phyloP scores from a whole-genome alignment of 2,329 filamentous ascomycete species.

The Orbilia oligospora region DNA sequence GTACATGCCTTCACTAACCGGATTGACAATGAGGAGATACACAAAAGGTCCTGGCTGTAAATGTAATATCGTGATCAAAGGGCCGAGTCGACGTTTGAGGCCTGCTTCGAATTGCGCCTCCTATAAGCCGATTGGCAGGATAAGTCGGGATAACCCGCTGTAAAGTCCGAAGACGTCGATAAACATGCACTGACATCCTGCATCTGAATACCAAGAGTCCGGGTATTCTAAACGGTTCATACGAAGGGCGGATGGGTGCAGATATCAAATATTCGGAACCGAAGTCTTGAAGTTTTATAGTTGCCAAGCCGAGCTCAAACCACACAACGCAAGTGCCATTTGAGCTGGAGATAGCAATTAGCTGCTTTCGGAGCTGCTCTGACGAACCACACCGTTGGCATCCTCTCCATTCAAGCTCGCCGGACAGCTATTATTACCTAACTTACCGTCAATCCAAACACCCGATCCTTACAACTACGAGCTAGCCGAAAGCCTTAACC shows the following conservation, averaged over 20 bases:
- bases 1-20: slow-evolving; percentile 57
- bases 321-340: slow-evolving; percentile 51
- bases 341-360: slow-evolving; percentile 45
- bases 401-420: slow-evolving; percentile 37
- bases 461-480: slow-evolving; percentile 10
- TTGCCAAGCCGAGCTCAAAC: slow-evolving; percentile 50
- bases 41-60: slow-evolving; percentile 30
- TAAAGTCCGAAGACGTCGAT: slow-evolving; percentile 22
- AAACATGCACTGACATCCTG: slow-evolving; percentile 39
- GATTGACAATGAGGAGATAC: slow-evolving; percentile 51
- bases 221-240: slow-evolving; percentile 20
- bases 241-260: not conserved
- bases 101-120: slow-evolving; percentile 8
- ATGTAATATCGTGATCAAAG: slow-evolving; percentile 8
- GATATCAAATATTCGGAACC: slow-evolving; percentile 28
- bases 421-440: slow-evolving; percentile 21
- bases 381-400: slow-evolving; percentile 37
- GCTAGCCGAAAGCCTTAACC: slow-evolving; percentile 9
- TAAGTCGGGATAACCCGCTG: slow-evolving; percentile 7
- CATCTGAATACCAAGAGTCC: slow-evolving; percentile 2
- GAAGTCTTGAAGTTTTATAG: slow-evolving; percentile 54
- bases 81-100: not conserved
- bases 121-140: slow-evolving; percentile 1
- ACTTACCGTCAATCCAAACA: slow-evolving; percentile 7
- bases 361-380: slow-evolving; percentile 55